phyloP scores from a whole-genome alignment of 345 rosid species.

The Eucalyptus tenuipes region DNA sequence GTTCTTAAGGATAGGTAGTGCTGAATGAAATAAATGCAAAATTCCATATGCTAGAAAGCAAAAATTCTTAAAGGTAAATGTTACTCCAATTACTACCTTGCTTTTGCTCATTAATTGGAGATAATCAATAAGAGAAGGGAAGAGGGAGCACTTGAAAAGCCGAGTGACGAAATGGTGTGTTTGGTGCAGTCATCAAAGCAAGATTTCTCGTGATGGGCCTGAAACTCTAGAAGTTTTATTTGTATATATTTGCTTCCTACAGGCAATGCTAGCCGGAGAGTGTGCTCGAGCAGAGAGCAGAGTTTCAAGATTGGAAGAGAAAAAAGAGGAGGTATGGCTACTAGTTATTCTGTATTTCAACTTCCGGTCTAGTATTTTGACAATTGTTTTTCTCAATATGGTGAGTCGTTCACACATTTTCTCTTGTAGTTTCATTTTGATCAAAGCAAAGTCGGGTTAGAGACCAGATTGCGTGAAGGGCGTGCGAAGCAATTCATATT shows the following conservation, averaged over 20 bases:
- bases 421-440: slow-evolving; percentile 78
- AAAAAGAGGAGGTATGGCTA: slow-evolving; percentile 69
- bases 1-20: not conserved
- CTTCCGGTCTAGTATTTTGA: not conserved
- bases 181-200: not conserved
- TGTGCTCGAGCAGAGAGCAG: slow-evolving; percentile 67
- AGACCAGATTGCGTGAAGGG: slow-evolving; percentile 79
- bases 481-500: slow-evolving; percentile 83
- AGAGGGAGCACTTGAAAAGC: slow-evolving; percentile 93
- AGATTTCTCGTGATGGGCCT: not conserved
- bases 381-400: not conserved
- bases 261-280: slow-evolving; percentile 88
- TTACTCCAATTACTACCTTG: not conserved
- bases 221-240: not conserved
- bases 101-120: slow-evolving; percentile 22
- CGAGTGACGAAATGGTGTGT: slow-evolving; percentile 87
- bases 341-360: not conserved
- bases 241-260: not conserved
- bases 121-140: slow-evolving; percentile 94
- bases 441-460: slow-evolving; percentile 92
- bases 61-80: not conserved
- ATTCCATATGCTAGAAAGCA: not conserved
- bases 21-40: not conserved
- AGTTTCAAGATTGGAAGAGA: slow-evolving; percentile 96
- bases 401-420: not conserved